Base-by-base conservation (phyloP, 345 rosid species). In the Lepidium aucheri region DNA sequence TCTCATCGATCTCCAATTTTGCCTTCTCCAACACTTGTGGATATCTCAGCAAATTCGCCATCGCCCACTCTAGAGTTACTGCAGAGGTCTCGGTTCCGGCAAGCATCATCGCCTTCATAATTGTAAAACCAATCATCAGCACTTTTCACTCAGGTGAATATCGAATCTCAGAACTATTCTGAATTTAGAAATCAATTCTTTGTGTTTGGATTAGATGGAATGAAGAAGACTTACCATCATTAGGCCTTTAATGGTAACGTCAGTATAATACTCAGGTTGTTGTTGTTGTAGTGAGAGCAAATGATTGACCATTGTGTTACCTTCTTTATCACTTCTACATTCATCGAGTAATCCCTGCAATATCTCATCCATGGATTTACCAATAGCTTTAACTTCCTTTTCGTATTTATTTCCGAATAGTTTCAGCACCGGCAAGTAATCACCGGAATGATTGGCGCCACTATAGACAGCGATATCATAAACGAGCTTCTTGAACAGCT, bases 71-170 rank as follows among this genome's bases (percentile, higher is more conserved):
- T 74, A 87, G 16, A 0, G 88, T 81, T 5, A 53, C 63, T 0
- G 80, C 77, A 5, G 90, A 80, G 6, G 96, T 86, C 8, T 86
- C 86, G 0, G 87, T 79, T 44, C 90, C 96, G 0, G 88, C 91
- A 9, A 47, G 17, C 49, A 86, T 65, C 32, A 86, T 65, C 9
- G 62, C 24, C 72, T 65, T 52, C 53, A 35, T 26, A 10, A 24
- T 12, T 14, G 9, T 3, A 46, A 26, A n/a, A 3, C 15, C 36
- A 28, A 11, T 26, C 26, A 7, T 7, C 9, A 43, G 17, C n/a
- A n/a, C n/a, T n/a, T n/a, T n/a, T 6, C 34, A 51, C 40, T 24
- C 20, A 44, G 0, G 58, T 62, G 3, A 43, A 12, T 6, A 44
- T 3, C 4, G n/a, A n/a, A 35, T n/a, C 18, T 57, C 24, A 9